Evolutionary conservation across 2,329 filamentous ascomycete species (phyloP).

Genomic region (Sordariomycetes sp.): DNA sequence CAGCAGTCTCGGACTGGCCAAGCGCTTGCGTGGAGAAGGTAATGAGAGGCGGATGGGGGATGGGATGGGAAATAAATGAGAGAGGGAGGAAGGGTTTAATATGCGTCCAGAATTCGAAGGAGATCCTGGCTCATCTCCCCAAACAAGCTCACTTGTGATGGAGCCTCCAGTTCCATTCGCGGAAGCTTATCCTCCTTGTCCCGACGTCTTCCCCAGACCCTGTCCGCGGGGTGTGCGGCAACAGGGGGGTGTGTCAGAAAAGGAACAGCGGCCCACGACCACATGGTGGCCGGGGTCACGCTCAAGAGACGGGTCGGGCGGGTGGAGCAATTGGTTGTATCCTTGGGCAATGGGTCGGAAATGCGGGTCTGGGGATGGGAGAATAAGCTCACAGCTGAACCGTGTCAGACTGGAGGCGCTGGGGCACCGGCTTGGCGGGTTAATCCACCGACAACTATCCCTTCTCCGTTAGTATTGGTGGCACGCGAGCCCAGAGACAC

Average conservation of each 20-base stretch:
- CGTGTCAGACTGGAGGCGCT: background rate
- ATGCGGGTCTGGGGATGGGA: background rate
- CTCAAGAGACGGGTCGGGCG: background rate
- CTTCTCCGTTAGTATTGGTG: background rate
- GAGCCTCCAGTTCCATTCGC: background rate
- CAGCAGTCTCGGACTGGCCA: background rate
- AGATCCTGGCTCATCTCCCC: background rate
- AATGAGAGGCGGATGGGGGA: background rate
- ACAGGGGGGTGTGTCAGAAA: background rate
- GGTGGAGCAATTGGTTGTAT: background rate
- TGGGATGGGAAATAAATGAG: background rate
- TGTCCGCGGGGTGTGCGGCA: background rate
- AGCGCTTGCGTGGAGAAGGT: background rate
- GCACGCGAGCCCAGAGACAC: background rate
- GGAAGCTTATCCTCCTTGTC: background rate
- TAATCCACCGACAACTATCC: background rate
- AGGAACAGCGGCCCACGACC: constrained; percentile 65
- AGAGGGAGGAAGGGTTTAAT: background rate
- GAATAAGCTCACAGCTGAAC: background rate
- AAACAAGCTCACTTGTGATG: background rate
- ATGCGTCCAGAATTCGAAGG: background rate
- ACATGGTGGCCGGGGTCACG: constrained; percentile 54
- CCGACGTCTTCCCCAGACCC: background rate
- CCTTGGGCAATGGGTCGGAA: background rate
- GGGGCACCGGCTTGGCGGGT: background rate